phyloP scores from a whole-genome alignment of 2,329 filamentous ascomycete genomes.

The Phialemonium atrogriseum region DNA sequence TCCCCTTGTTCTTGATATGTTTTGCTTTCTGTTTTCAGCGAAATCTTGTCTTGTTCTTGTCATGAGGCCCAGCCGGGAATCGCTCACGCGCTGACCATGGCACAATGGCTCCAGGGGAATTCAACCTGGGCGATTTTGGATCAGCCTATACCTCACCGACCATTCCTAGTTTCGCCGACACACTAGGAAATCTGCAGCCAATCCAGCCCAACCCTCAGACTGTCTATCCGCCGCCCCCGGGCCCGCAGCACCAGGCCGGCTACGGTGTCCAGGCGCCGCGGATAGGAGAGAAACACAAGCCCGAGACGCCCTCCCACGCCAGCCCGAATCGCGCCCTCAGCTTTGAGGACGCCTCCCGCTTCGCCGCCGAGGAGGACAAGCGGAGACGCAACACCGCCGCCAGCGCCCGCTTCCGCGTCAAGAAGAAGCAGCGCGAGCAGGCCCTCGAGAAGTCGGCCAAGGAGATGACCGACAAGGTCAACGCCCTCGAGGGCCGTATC shows the following conservation, averaged over 20 bases:
- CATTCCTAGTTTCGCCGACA: slow-evolving; percentile 36
- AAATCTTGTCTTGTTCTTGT: neutral
- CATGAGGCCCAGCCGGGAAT: too few species aligned
- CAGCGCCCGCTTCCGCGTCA: slow-evolving; percentile 80
- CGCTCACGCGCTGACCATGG: slow-evolving; percentile 36
- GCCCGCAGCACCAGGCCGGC: slow-evolving; percentile 21
- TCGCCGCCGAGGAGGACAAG: slow-evolving; percentile 83
- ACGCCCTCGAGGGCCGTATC: slow-evolving; percentile 62
- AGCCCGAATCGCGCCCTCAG: slow-evolving; percentile 36
- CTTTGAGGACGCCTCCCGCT: slow-evolving; percentile 63
- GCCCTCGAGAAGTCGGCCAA: slow-evolving; percentile 74
- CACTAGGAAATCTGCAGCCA: slow-evolving; percentile 33
- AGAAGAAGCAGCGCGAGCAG: slow-evolving; percentile 94
- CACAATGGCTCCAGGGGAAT: slow-evolving; percentile 47
- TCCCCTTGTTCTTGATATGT: slow-evolving; percentile 3
- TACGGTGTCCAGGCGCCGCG: slow-evolving; percentile 16
- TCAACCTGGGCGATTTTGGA: slow-evolving; percentile 47
- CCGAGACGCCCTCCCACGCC: slow-evolving; percentile 22
- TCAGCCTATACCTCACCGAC: slow-evolving; percentile 42
- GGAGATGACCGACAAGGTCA: slow-evolving; percentile 75
- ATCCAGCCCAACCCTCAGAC: slow-evolving; percentile 44
- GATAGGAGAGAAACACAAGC: slow-evolving; percentile 32
- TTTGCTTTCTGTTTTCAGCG: too few species aligned
- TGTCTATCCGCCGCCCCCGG: slow-evolving; percentile 32
- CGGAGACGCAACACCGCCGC: slow-evolving; percentile 82